Base-by-base conservation (phyloP, 768 basidiomycete genomes). In the Cantharellus cinnabarinus region DNA sequence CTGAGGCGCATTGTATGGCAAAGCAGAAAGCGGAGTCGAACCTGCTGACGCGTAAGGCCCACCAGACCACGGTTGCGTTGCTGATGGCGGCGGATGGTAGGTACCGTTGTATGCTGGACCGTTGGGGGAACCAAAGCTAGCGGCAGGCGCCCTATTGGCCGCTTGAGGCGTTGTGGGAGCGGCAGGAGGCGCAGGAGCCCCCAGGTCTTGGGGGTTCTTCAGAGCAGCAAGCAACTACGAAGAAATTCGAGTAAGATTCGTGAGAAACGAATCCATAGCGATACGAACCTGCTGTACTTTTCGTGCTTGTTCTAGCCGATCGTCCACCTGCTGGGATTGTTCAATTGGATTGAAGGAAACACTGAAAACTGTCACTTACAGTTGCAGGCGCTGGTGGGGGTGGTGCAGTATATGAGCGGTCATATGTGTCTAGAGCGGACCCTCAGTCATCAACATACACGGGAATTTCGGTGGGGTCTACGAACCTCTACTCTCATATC, bases 291-390 rank as follows among this genome's bases (percentile, higher is more conserved):
- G 85, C 66, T 90, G 89, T 4, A 91, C 87, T 69, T 79, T 84
- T 59, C 82, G 79, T 4, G 89, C 88, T 74, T 90, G 85, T 65
- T 93, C 89, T 20, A 93, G 73, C 7, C 89, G 83, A 56, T 90
- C 87, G 60, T 90, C 86, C 5, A 72, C 68, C 44, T 75, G 71
- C 58, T 61, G 48, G 5, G 5, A 40, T 7, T 40, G 38, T 40
- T 10, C 56, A 41, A n/a, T 29, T 29, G 20, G 20, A 29, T 29
- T 29, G 20, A 7, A 34, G 10, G 7, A 7, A 54, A 54, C 34
- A 7, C 15, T 54, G 34, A 7, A 7, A 7, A 10, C 56, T 10
- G 50, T 4, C 29, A 39, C 20, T 60, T 51, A 29, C 3, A 29
- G 58, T 54, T 35, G 38, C 48, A 42, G 7, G 20, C 3, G 42